These are phyloP conservation scores for Echeveria elegans DNA, from an alignment of 164 flowering plant genomes.

Conservation along the genomic window DNA sequence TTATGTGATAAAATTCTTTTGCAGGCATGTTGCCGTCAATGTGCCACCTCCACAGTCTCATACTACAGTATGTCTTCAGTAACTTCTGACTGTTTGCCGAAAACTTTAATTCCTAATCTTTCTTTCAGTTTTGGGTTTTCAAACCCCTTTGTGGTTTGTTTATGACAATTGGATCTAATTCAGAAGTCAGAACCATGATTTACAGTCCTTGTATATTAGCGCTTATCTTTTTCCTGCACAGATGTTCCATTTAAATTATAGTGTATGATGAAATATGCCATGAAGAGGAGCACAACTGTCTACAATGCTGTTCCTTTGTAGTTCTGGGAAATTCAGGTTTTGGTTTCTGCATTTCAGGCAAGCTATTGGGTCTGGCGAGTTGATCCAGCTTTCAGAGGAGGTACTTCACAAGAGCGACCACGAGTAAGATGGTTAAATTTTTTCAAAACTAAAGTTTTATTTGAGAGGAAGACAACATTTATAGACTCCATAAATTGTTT, in stretches of 20 bases:
- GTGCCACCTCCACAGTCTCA: conserved; percentile 54
- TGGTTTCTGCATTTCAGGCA: conserved; percentile 30
- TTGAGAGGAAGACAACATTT: neutral
- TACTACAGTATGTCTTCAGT: conserved; percentile 38
- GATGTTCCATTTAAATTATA: neutral
- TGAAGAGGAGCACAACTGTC: no score
- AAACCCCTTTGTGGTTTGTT: neutral
- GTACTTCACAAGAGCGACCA: conserved; percentile 28
- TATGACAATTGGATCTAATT: neutral
- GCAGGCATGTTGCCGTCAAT: conserved; percentile 58
- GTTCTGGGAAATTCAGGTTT: neutral
- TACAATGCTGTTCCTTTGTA: neutral
- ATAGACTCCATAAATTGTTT: neutral
- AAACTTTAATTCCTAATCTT: neutral
- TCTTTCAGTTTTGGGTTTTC: neutral
- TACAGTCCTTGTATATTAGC: neutral
- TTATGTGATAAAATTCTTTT: conserved; percentile 11
- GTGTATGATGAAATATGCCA: neutral
- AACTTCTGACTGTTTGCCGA: neutral
- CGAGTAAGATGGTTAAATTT: conserved; percentile 31
- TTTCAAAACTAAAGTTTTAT: neutral
- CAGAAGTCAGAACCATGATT: neutral
- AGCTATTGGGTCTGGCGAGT: conserved; percentile 72
- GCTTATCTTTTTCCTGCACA: neutral
- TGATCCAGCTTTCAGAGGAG: conserved; percentile 30